phyloP scores from a whole-genome alignment of 2,329 filamentous ascomycete species.

The Xylariales sp. region DNA sequence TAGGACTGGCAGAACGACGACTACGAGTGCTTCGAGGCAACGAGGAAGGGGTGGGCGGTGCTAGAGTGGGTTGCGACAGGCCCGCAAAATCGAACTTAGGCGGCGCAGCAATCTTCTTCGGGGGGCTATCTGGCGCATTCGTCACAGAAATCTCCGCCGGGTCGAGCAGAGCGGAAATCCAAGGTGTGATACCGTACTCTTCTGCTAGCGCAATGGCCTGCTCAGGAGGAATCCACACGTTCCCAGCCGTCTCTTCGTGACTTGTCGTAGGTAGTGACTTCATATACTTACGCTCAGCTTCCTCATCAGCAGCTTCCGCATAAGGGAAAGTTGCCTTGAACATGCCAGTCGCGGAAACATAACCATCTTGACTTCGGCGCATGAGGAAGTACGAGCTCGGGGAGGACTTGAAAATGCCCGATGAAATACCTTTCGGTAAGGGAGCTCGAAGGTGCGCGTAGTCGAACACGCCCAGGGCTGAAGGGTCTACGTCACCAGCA shows the following conservation, averaged over 20 bases:
- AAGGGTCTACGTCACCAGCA: slow-evolving; percentile 76
- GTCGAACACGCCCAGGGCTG: slow-evolving; percentile 86
- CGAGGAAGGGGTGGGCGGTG: slow-evolving; percentile 62
- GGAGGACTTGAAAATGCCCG: slow-evolving; percentile 90
- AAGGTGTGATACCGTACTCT: slow-evolving; percentile 86
- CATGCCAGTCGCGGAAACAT: slow-evolving; percentile 88
- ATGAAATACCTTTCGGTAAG: slow-evolving; percentile 88
- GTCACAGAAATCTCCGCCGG: slow-evolving; percentile 77
- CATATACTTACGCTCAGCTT: slow-evolving; percentile 82
- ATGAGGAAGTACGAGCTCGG: slow-evolving; percentile 98
- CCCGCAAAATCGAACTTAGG: slow-evolving; percentile 76
- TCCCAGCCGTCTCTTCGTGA: slow-evolving; percentile 92
- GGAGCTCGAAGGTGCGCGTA: slow-evolving; percentile 96
- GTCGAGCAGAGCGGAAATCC: slow-evolving; percentile 94
- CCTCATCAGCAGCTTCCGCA: slow-evolving; percentile 77
- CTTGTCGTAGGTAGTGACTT: slow-evolving; percentile 86
- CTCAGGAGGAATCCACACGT: slow-evolving; percentile 92
- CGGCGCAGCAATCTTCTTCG: slow-evolving; percentile 82
- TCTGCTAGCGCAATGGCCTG: slow-evolving; percentile 84
- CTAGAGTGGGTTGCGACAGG: slow-evolving; percentile 56
- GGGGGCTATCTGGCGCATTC: slow-evolving; percentile 70
- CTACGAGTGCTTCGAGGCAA: slow-evolving; percentile 60
- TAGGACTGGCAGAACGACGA: slow-evolving; percentile 68
- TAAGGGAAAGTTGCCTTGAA: slow-evolving; percentile 91
- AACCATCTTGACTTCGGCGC: slow-evolving; percentile 87